Conservation (phyloP, 352 stramenopile species). For the Plasmopara halstedii region DNA sequence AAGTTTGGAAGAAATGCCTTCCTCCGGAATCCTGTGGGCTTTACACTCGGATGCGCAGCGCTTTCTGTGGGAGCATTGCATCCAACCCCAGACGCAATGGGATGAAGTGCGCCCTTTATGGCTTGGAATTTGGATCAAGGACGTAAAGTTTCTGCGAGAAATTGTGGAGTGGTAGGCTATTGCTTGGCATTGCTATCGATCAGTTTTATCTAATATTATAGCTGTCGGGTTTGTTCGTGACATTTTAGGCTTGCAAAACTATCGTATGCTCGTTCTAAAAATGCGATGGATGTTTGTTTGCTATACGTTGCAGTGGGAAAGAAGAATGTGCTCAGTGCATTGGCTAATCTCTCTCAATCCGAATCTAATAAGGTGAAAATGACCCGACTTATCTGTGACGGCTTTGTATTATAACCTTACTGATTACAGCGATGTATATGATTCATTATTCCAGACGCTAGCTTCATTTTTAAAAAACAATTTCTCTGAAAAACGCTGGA, state of each 20-base stretch:
- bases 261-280: slow-evolving; percentile 51
- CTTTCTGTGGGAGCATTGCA: slow-evolving; percentile 67
- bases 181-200: background rate
- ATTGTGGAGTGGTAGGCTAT: slow-evolving; percentile 52
- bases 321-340: slow-evolving; percentile 61
- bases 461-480: slow-evolving; percentile 72
- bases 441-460: slow-evolving; percentile 39
- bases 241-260: slow-evolving; percentile 52
- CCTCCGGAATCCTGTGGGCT: slow-evolving; percentile 68
- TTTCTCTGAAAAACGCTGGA: slow-evolving; percentile 77
- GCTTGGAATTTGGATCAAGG: slow-evolving; percentile 75
- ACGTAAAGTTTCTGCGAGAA: slow-evolving; percentile 53
- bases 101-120: slow-evolving; percentile 53
- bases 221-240: background rate
- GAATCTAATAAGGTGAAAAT: slow-evolving; percentile 57
- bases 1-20: slow-evolving; percentile 47
- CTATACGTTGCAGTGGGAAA: slow-evolving; percentile 76
- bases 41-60: slow-evolving; percentile 78
- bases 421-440: no score
- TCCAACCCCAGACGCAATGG: slow-evolving; percentile 54
- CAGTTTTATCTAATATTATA: background rate
- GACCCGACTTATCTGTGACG: background rate
- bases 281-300: slow-evolving; percentile 70
- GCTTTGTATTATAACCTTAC: background rate
- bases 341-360: slow-evolving; percentile 67